Conservation (phyloP, 139 green algal genomes). For the Closterium sp. region DNA sequence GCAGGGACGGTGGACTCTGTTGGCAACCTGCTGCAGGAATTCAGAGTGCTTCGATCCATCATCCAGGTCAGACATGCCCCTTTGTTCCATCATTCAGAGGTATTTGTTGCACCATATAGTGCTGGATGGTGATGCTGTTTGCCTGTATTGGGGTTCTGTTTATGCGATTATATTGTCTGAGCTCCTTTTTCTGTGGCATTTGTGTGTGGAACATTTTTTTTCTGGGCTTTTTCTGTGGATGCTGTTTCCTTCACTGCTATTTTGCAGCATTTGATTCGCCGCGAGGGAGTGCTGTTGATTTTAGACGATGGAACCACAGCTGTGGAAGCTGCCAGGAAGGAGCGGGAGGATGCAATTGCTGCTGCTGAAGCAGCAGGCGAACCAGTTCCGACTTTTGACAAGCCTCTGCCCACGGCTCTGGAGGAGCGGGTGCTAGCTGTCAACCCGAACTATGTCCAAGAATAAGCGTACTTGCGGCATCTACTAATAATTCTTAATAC, state of each 20-base stretch:
- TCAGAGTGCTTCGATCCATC: neutral
- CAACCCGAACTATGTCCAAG: conserved; percentile 44
- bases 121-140: too few relatives aligned
- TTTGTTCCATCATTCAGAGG: too few relatives aligned
- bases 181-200: too few relatives aligned
- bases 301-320: conserved; percentile 25
- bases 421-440: conserved; percentile 37
- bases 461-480: neutral
- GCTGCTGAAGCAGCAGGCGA: conserved; percentile 1
- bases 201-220: too few relatives aligned
- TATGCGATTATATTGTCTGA: too few relatives aligned
- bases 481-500: too few relatives aligned
- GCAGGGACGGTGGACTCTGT: neutral
- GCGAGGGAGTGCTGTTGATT: conserved; percentile 47
- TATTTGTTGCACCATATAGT: too few relatives aligned
- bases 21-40: neutral
- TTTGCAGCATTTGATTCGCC: conserved; percentile 47
- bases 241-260: neutral
- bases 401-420: neutral
- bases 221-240: neutral
- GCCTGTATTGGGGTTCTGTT: too few relatives aligned
- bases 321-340: conserved; percentile 1
- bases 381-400: neutral
- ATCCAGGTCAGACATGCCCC: neutral
- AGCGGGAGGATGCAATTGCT: neutral